Evolutionary conservation across 352 stramenopile species (phyloP).

Genomic region (Phytophthora ramorum): DNA sequence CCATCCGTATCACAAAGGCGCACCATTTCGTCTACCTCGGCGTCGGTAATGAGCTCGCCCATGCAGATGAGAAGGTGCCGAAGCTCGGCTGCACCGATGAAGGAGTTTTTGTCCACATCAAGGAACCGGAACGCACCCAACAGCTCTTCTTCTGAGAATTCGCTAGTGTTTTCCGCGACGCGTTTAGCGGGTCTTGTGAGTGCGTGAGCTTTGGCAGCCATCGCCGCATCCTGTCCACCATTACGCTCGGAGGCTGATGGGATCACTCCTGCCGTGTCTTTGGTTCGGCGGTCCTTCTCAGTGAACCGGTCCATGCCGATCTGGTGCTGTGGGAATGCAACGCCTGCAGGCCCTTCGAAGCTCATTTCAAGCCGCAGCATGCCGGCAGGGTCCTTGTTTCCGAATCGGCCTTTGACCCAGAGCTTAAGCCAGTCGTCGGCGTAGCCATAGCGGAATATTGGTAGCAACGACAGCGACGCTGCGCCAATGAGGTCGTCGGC

Average conservation of each 20-base stretch:
- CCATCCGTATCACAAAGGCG: conserved; percentile 93
- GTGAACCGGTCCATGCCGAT: conserved; percentile 77
- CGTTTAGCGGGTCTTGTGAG: conserved; percentile 32
- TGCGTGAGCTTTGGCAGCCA: conserved; percentile 29
- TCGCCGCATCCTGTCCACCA: conserved; percentile 27
- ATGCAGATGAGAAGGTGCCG: conserved; percentile 95
- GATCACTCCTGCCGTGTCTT: conserved; percentile 50
- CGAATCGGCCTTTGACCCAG: conserved; percentile 87
- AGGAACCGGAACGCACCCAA: conserved; percentile 91
- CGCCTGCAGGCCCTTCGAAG: conserved; percentile 80
- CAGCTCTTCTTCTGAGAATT: conserved; percentile 95
- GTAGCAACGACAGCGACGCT: conserved; percentile 85
- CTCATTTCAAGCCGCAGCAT: conserved; percentile 89
- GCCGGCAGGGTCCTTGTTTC: conserved; percentile 84
- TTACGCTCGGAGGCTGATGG: conserved; percentile 16
- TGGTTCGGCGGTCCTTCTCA: conserved; percentile 75
- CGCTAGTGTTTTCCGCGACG: conserved; percentile 49
- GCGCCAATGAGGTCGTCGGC: conserved; percentile 91
- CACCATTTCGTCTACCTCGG: conserved; percentile 95
- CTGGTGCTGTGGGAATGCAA: conserved; percentile 93
- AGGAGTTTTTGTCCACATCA: conserved; percentile 95
- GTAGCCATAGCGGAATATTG: conserved; percentile 90
- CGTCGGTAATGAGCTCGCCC: conserved; percentile 95
- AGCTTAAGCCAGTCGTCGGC: conserved; percentile 91
- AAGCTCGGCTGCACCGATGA: conserved; percentile 93